Conservation (phyloP, 1,139 yeast genomes). For the Spathaspora sp. region DNA sequence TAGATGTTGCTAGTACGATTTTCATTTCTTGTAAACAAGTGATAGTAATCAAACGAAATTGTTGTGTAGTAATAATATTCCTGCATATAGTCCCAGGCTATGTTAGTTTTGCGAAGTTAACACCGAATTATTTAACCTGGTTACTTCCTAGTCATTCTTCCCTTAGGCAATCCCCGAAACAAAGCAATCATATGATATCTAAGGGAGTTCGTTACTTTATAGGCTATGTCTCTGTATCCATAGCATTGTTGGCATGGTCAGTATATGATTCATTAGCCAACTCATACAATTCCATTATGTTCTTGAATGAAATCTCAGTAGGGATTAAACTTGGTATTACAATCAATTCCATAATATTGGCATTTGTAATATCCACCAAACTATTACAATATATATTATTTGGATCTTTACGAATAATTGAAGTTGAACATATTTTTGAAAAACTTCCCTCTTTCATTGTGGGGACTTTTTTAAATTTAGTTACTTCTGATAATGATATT, state of each 20-base stretch:
- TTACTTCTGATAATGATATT: slow-evolving; percentile 57
- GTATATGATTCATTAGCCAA: slow-evolving; percentile 24
- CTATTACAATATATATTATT: slow-evolving; percentile 54
- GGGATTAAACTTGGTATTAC: slow-evolving; percentile 34
- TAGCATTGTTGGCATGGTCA: slow-evolving; percentile 27
- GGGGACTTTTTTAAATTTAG: slow-evolving; percentile 62
- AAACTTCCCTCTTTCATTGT: slow-evolving; percentile 57
- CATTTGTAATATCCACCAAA: slow-evolving; percentile 41
- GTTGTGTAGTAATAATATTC: no score
- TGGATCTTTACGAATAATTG: slow-evolving; percentile 75
- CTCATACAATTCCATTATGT: slow-evolving; percentile 28
- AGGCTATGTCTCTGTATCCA: slow-evolving; percentile 27
- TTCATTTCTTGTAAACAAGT: no score
- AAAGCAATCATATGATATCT: neutral
- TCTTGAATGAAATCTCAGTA: slow-evolving; percentile 34
- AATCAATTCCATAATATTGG: slow-evolving; percentile 34
- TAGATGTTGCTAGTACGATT: no score
- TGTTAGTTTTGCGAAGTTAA: slow-evolving; percentile 1
- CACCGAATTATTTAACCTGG: neutral
- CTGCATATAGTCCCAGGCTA: neutral
- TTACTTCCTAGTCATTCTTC: neutral
- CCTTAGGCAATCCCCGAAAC: neutral
- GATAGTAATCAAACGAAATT: no score
- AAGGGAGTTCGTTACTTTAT: slow-evolving; percentile 21
- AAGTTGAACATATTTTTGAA: slow-evolving; percentile 75